These are phyloP conservation scores for Coemansia sp. DNA, from an alignment of 192 early-diverging fungal species.

Conservation along the genomic window DNA sequence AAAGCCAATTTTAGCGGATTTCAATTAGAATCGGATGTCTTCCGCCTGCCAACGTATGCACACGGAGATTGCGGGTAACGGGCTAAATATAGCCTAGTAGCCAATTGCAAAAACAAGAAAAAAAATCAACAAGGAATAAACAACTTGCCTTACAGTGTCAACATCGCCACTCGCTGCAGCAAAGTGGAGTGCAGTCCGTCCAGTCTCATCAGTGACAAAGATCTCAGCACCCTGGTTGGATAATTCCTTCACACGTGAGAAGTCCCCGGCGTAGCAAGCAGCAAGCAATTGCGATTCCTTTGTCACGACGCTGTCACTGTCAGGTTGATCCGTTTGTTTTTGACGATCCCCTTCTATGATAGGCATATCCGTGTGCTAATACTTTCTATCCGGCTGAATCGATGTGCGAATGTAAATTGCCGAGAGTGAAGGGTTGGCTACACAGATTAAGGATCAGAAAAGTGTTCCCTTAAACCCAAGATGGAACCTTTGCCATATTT, in stretches of 20 bases:
- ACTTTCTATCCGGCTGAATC: too few species aligned
- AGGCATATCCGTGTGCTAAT: too few species aligned
- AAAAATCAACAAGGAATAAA: neutral
- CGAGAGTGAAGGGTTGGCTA: too few species aligned
- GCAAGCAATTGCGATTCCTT: conserved; percentile 44
- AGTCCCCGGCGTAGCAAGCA: conserved; percentile 47
- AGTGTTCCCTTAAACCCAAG: neutral
- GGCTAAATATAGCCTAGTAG: conserved; percentile 5
- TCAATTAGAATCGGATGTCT: neutral
- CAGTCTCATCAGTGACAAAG: conserved; percentile 56
- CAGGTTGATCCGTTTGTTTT: neutral
- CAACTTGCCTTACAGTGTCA: conserved; percentile 57
- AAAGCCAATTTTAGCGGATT: neutral
- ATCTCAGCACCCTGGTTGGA: conserved; percentile 57
- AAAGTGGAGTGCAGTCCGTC: conserved; percentile 67
- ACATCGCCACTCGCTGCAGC: conserved; percentile 66
- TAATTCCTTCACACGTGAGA: conserved; percentile 47
- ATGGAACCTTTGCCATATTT: neutral
- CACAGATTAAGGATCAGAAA: neutral
- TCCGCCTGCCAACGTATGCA: neutral
- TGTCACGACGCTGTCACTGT: neutral
- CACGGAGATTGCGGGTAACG: neutral
- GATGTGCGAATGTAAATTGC: too few species aligned
- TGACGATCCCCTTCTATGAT: neutral
- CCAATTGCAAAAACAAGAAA: neutral